Evolutionary conservation across 1,284 basidiomycete species (phyloP), one percentile per base, ranked within the genome.

Genomic region (Apiotrichum mycotoxinovorans): DNA sequence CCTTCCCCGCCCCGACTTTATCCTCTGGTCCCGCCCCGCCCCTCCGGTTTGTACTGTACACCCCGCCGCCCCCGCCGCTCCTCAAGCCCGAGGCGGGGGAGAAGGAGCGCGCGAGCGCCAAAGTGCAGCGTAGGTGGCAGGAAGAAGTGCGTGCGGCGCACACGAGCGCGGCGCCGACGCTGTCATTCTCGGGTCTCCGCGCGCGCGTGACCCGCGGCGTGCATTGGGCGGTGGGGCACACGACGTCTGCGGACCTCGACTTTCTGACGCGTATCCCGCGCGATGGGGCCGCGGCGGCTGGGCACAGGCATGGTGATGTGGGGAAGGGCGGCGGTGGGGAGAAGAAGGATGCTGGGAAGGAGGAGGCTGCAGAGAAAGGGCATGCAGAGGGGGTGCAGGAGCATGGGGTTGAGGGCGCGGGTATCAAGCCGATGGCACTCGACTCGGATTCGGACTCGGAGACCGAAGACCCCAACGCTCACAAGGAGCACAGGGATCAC

Each of bases 111-210:
- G n/a, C 47, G 17, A 20, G 43, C 30, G 35, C 52, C 18, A 57
- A 57, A 47, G 49, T 61, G 15, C 62, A 63, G 54, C 50, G 59
- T 33, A 61, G 56, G 45, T 63, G 62, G 62, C 56, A 63, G 46
- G 49, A 56, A n/a, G 62, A 63, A 41, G 56, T 63, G 43, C 56
- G 57, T 15, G 59, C 54, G n/a, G n/a, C 62, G 17, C 59, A 63
- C 38, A 45, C 44, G 38, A 44, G 35, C 17, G 33, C 53, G 12
- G 50, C 54, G 38, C 56, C 58, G 48, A 51, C 58, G 15, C 23
- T 53, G 20, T 38, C 27, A 2, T n/a, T 57, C 54, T 37, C 44
- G 14, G 58, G 58, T 2, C 34, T 62, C 22, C 51, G 51, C 30
- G 35, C 46, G 8, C 37, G 41, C 3, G 57, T 62, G 2, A 64